Conservation (phyloP, 768 basidiomycete species). For the Mycena pura region DNA sequence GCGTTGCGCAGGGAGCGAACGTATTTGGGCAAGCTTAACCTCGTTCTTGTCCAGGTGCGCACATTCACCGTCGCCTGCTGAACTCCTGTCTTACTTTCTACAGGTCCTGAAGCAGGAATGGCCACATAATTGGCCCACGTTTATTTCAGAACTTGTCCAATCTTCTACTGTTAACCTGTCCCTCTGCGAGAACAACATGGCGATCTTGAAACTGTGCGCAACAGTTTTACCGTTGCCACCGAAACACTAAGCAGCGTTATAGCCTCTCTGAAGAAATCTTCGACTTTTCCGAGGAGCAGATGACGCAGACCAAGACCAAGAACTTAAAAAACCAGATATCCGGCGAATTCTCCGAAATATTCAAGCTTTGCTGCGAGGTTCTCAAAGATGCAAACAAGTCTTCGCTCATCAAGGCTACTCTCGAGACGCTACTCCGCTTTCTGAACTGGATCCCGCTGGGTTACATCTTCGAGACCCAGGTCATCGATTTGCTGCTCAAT, state of each 20-base stretch:
- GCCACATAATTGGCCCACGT: slow-evolving; percentile 99
- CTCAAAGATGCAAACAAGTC: slow-evolving; percentile 95
- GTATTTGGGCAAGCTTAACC: slow-evolving; percentile 94
- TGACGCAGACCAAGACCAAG: slow-evolving; percentile 98
- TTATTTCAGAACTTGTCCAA: slow-evolving; percentile 95
- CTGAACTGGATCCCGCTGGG: slow-evolving; percentile 99
- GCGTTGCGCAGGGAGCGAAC: slow-evolving; percentile 90
- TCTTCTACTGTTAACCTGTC: slow-evolving; percentile 96
- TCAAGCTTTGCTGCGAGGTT: slow-evolving; percentile 96
- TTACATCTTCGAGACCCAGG: slow-evolving; percentile 97
- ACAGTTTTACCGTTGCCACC: not conserved
- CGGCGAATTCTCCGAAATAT: slow-evolving; percentile 95
- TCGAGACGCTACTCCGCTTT: slow-evolving; percentile 95
- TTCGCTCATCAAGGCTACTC: slow-evolving; percentile 89
- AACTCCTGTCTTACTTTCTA: not conserved
- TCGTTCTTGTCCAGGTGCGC: slow-evolving; percentile 90
- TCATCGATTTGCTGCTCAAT: slow-evolving; percentile 93
- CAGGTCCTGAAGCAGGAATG: slow-evolving; percentile 99
- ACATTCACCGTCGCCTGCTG: slow-evolving; percentile 16
- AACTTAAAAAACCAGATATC: slow-evolving; percentile 98
- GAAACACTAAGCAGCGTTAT: too few species aligned
- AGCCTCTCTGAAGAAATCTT: slow-evolving; percentile 96
- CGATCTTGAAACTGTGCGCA: slow-evolving; percentile 80
- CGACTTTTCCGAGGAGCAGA: slow-evolving; percentile 97
- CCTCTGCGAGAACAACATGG: slow-evolving; percentile 99